phyloP scores from a whole-genome alignment of 768 basidiomycete genomes.

The Xerocomellus chrysenteron region DNA sequence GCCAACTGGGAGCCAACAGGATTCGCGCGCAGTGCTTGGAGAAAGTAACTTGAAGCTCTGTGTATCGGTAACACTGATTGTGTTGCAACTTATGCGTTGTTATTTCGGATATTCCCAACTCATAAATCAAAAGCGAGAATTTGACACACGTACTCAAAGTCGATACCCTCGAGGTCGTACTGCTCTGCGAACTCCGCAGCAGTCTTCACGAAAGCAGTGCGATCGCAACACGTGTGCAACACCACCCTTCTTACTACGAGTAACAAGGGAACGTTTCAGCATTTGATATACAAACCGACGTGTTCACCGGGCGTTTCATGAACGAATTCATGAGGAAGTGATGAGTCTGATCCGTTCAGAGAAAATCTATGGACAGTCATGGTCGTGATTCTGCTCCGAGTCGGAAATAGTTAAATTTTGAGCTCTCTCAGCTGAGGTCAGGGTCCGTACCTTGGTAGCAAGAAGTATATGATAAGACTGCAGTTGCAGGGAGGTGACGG shows the following conservation, averaged over 20 bases:
- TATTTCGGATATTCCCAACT: slow-evolving; percentile 73
- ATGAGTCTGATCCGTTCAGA: slow-evolving; percentile 40
- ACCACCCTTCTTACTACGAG: slow-evolving; percentile 42
- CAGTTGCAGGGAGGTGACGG: no score
- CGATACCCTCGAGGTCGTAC: slow-evolving; percentile 56
- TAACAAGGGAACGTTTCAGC: neutral
- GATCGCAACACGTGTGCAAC: slow-evolving; percentile 53
- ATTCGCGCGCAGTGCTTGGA: slow-evolving; percentile 57
- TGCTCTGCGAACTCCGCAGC: slow-evolving; percentile 45
- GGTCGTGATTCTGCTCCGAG: slow-evolving; percentile 28
- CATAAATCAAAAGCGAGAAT: neutral
- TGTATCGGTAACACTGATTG: slow-evolving; percentile 52
- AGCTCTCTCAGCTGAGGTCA: neutral
- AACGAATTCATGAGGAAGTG: slow-evolving; percentile 55
- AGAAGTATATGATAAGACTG: neutral
- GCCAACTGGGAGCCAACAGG: slow-evolving; percentile 52
- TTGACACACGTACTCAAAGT: slow-evolving; percentile 14
- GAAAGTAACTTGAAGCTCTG: slow-evolving; percentile 61
- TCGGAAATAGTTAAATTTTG: neutral
- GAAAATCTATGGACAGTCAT: slow-evolving; percentile 26
- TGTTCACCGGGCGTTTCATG: slow-evolving; percentile 17
- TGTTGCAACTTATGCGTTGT: slow-evolving; percentile 68
- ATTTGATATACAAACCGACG: slow-evolving; percentile 16
- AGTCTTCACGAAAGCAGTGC: slow-evolving; percentile 59
- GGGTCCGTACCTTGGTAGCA: neutral